Evolutionary conservation across 495 filamentous ascomycete species (phyloP).

Genomic region (Choiromyces venosus): DNA sequence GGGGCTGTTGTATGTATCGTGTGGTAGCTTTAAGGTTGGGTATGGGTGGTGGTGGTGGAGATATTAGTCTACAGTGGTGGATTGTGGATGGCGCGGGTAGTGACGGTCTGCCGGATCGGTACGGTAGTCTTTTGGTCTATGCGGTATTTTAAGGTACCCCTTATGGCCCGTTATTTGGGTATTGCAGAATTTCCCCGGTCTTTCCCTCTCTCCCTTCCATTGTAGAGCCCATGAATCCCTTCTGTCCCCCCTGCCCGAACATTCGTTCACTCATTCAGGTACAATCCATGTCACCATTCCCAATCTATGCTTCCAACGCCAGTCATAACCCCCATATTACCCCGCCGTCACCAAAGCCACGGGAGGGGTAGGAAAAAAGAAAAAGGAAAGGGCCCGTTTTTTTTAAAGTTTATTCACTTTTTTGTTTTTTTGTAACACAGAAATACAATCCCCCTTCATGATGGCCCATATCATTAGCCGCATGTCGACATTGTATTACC

Average conservation of each 20-base stretch:
- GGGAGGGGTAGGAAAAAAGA: not conserved
- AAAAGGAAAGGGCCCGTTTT: not conserved
- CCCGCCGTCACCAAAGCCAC: conserved; percentile 15
- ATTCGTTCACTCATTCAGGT: not conserved
- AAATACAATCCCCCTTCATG: conserved; percentile 1
- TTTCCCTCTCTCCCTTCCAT: not conserved
- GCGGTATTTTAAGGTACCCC: not conserved
- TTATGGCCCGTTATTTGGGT: not conserved
- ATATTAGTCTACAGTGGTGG: not conserved
- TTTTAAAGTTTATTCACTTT: conserved; percentile 2
- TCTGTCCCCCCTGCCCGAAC: not conserved
- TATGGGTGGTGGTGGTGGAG: not conserved
- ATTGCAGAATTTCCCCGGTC: conserved; percentile 4
- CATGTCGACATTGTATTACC: conserved; percentile 1
- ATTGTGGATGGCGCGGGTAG: not conserved
- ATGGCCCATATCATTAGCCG: not conserved
- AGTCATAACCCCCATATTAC: not conserved
- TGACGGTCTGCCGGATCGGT: not conserved
- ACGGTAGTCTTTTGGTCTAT: not conserved
- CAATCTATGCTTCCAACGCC: not conserved
- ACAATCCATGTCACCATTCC: not conserved
- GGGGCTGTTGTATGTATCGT: not conserved
- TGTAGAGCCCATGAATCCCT: not conserved
- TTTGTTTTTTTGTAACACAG: conserved; percentile 23
- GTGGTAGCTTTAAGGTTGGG: not conserved